Conservation (phyloP, 257 asterid genomes). For the Przewalskia tangutica region DNA sequence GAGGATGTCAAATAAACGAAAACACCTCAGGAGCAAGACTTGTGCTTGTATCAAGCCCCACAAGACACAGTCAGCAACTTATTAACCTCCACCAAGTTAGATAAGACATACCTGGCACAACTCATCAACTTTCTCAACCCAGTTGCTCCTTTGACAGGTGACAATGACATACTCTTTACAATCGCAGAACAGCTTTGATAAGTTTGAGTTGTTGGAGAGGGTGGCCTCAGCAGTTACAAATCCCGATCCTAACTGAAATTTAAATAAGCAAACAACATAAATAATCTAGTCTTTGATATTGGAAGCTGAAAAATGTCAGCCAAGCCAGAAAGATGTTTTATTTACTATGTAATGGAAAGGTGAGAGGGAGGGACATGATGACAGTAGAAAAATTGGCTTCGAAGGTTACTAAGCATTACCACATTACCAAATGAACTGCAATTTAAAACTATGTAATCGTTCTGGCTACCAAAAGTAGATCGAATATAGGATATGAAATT, state of each 20-base stretch:
- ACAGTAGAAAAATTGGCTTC: background rate
- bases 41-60: background rate
- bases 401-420: background rate
- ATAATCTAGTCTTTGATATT: background rate
- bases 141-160: slow-evolving; percentile 50
- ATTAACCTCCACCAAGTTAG: background rate
- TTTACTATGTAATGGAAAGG: background rate
- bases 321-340: background rate
- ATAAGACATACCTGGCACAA: slow-evolving; percentile 67
- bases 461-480: background rate
- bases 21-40: background rate
- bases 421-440: background rate
- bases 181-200: slow-evolving; percentile 53
- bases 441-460: background rate
- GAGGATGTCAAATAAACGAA: background rate
- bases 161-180: slow-evolving; percentile 64
- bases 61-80: background rate
- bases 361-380: background rate
- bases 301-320: background rate
- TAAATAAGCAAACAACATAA: background rate
- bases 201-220: slow-evolving; percentile 46
- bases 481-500: background rate
- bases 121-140: slow-evolving; percentile 80
- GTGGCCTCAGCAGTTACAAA: slow-evolving; percentile 66
- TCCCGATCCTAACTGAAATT: slow-evolving; percentile 77